Conservation (phyloP, 352 stramenopile species). For the Globisporangium cederbergense region DNA sequence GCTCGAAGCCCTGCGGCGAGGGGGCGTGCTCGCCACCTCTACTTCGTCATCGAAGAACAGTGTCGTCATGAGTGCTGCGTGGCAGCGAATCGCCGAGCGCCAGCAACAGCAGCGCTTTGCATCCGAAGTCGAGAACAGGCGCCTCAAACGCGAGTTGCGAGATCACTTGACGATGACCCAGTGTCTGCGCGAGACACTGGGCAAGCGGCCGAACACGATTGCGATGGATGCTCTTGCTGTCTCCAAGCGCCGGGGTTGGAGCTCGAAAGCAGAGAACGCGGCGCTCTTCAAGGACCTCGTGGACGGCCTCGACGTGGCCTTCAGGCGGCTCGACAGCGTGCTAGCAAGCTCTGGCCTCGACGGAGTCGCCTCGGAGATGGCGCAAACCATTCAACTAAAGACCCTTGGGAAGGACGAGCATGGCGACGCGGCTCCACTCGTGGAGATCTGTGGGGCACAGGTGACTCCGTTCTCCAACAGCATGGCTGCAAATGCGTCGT, state of each 20-base stretch:
- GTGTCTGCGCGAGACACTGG: background rate
- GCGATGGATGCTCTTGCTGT: background rate
- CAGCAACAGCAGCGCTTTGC: background rate
- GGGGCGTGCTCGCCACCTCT: background rate
- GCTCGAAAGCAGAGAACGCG: background rate
- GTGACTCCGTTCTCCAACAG: background rate
- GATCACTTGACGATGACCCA: background rate
- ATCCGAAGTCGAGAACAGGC: background rate
- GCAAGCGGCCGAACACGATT: background rate
- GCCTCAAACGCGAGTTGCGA: background rate
- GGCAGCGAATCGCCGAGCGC: background rate
- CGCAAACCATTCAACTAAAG: background rate
- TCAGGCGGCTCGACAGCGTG: background rate
- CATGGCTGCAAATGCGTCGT: background rate
- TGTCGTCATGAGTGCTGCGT: background rate
- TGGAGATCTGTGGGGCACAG: background rate
- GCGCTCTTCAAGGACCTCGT: slow-evolving; percentile 1
- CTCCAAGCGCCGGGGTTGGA: background rate
- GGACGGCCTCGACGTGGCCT: background rate
- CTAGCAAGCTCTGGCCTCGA: background rate
- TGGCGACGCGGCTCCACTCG: background rate
- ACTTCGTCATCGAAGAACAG: background rate
- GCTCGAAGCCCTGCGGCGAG: background rate
- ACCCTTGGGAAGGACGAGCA: background rate
- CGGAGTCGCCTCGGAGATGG: background rate